Evolutionary conservation across 495 filamentous ascomycete species (phyloP), one percentile per base, ranked within the genome.

Genomic region (Penicillium canariense): DNA sequence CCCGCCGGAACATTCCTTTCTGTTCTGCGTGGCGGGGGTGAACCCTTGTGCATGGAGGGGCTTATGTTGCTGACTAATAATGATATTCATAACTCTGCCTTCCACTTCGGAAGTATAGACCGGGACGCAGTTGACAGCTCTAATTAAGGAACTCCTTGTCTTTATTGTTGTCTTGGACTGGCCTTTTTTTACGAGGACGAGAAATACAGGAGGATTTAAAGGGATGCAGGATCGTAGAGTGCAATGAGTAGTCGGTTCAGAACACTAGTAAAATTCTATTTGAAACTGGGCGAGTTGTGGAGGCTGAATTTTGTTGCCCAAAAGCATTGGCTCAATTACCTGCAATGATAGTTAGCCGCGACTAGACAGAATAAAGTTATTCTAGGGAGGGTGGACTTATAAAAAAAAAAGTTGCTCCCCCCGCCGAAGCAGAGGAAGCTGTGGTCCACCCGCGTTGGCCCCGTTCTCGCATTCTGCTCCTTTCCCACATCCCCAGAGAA

Each of bases 401-500:
- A 84, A 78, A 78, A 68, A 75, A 76, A 76, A 73, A 68, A 59
- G 82, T 82, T 82, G 71, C 67, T 72, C 65, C 76, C 76, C 75
- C 77, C 45, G 45, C 54, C 57, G 28, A 53, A 47, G 65, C 17
- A 56, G 57, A 63, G 63, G 60, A 63, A 70, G 70, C 68, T 69
- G 72, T 69, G 32, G 68, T 70, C 56, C 67, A 69, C 42, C 49
- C 35, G 43, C 52, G 39, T 15, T 48, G 36, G 50, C 55, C 58
- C 48, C 27, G 25, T 34, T 52, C 50, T 10, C 43, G 42, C 46
- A 49, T 66, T 62, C 69, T 55, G 61, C 60, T 59, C 49, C 54
- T 23, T 47, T 43, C 46, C 48, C 69, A 64, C 65, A 68, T 74
- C 57, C 75, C 75, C 71, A 67, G 68, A 73, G 71, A 67, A 50